These are phyloP conservation scores for Bauhinia variegata DNA, from an alignment of 306 rosid species.

Conservation along the genomic window DNA sequence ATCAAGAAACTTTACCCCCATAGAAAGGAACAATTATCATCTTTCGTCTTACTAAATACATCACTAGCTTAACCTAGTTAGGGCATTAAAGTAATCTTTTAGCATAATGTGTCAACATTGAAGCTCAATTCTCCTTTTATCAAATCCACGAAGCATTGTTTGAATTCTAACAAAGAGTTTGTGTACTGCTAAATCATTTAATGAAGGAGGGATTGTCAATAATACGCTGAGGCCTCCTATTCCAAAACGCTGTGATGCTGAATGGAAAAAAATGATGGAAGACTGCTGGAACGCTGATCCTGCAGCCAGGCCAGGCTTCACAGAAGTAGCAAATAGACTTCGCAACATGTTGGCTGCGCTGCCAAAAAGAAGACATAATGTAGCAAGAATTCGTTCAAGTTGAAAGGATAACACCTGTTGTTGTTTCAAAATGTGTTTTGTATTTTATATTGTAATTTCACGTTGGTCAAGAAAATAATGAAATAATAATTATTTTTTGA, in stretches of 20 bases:
- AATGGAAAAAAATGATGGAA: conserved; percentile 87
- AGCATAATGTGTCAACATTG: conserved; percentile 4
- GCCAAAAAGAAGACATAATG: conserved; percentile 54
- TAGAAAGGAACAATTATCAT: background rate
- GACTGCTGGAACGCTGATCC: conserved; percentile 93
- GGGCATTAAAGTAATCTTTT: background rate
- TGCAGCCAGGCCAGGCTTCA: conserved; percentile 71
- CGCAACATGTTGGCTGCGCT: conserved; percentile 68
- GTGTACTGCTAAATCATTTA: conserved; percentile 17
- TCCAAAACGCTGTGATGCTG: conserved; percentile 84
- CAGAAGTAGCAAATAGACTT: conserved; percentile 69
- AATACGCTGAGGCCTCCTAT: conserved; percentile 83
- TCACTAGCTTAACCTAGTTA: background rate
- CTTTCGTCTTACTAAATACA: background rate
- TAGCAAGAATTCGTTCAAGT: no score
- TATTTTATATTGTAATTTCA: no score
- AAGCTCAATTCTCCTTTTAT: background rate
- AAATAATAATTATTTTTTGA: no score
- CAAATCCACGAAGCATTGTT: background rate
- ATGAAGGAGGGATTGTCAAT: conserved; percentile 85
- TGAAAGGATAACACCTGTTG: no score
- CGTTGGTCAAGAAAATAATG: no score
- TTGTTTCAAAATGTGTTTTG: no score
- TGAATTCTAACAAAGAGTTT: conserved; percentile 28
- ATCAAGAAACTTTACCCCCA: background rate